Evolutionary conservation across 177 flowering plant species (phyloP).

Genomic region (Vitis hybrid): DNA sequence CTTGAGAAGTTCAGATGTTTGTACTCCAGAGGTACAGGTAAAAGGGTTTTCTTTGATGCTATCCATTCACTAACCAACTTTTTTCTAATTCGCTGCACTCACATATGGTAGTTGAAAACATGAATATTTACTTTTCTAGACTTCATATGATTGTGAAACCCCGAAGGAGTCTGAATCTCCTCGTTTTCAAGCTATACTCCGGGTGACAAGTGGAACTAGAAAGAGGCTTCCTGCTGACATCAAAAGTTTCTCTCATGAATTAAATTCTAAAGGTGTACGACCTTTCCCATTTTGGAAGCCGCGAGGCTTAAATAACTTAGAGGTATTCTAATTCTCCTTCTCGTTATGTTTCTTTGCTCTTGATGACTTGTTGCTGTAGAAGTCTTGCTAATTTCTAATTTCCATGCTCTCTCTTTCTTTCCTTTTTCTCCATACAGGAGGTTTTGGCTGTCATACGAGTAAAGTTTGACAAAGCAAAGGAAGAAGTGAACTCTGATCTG

Average conservation of each 20-base stretch:
- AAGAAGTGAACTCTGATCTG: slow-evolving; percentile 96
- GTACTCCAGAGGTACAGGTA: slow-evolving; percentile 72
- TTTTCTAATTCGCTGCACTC: neutral
- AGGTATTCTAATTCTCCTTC: slow-evolving; percentile 46
- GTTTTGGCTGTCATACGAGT: slow-evolving; percentile 76
- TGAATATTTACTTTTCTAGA: slow-evolving; percentile 33
- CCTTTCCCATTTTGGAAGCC: slow-evolving; percentile 99
- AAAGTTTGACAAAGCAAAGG: slow-evolving; percentile 98
- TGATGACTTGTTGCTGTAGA: neutral
- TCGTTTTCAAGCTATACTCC: slow-evolving; percentile 96
- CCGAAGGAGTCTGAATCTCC: slow-evolving; percentile 99
- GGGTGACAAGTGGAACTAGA: slow-evolving; percentile 94
- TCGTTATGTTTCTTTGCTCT: neutral
- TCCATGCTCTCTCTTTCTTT: neutral
- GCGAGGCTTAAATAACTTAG: slow-evolving; percentile 80
- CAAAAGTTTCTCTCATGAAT: slow-evolving; percentile 97
- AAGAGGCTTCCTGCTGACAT: slow-evolving; percentile 88
- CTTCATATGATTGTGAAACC: slow-evolving; percentile 77
- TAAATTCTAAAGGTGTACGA: slow-evolving; percentile 96
- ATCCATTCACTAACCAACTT: neutral
- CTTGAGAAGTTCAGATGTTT: slow-evolving; percentile 58
- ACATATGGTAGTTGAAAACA: slow-evolving; percentile 8
- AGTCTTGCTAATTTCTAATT: neutral
- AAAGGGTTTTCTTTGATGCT: slow-evolving; percentile 1
- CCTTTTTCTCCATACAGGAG: slow-evolving; percentile 55